These are phyloP conservation scores for Tricholoma bakamatsutake DNA, from an alignment of 768 basidiomycete species.

Conservation along the genomic window DNA sequence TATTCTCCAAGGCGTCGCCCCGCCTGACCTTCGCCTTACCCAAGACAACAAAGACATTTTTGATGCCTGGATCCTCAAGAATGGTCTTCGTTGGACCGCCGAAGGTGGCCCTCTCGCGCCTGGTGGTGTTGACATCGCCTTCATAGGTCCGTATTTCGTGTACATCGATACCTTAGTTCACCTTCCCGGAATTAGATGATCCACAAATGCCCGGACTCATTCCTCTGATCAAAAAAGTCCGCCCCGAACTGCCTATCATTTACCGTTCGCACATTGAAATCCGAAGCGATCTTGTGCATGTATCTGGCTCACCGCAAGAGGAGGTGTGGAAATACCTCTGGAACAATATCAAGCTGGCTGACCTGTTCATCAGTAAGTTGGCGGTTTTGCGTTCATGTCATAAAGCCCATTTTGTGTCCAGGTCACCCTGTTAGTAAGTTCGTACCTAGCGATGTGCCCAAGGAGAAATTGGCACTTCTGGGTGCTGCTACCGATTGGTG, in stretches of 20 bases:
- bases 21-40: conserved; percentile 70
- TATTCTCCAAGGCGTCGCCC: conserved; percentile 88
- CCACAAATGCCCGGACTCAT: conserved; percentile 95
- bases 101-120: conserved; percentile 79
- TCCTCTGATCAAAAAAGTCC: conserved; percentile 81
- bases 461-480: conserved; percentile 62
- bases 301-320: conserved; percentile 76
- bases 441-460: conserved; percentile 80
- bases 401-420: conserved; percentile 11
- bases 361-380: conserved; percentile 78
- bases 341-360: conserved; percentile 85
- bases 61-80: conserved; percentile 86
- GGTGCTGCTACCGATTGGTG: conserved; percentile 86
- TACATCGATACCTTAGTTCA: background rate
- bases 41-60: conserved; percentile 75
- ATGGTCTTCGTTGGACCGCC: conserved; percentile 83
- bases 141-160: conserved; percentile 55
- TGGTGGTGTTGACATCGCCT: conserved; percentile 82
- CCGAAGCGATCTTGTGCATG: conserved; percentile 80
- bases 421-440: conserved; percentile 92
- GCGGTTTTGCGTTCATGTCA: background rate
- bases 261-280: conserved; percentile 97
- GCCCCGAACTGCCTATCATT: conserved; percentile 82
- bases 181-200: conserved; percentile 44
- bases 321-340: conserved; percentile 95